A percentile compares a stretch with the other conserved stretches of the same genome.
phyloP scores from a whole-genome alignment of 164 flowering plant genomes.

The Paratinospora sagittata region DNA sequence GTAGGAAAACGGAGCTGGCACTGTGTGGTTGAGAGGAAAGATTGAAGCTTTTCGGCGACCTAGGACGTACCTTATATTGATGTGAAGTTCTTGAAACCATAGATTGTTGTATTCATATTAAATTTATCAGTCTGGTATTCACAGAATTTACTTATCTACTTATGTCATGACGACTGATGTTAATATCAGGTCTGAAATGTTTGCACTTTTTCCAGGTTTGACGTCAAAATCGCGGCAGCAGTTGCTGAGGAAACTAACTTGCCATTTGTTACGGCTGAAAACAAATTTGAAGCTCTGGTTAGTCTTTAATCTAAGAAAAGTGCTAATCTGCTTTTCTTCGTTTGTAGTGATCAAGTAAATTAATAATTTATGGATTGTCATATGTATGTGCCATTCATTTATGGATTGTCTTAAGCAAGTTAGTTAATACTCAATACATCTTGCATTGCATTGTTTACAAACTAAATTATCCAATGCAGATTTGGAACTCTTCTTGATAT shows the following conservation, averaged over 20 bases:
- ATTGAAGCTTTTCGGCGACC: no score
- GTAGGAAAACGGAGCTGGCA: no score
- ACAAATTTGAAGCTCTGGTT: conserved; percentile 99
- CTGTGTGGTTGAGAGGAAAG: no score
- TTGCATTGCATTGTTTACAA: neutral
- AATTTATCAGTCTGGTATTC: no score
- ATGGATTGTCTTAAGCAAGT: neutral
- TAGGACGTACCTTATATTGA: neutral
- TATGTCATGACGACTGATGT: neutral
- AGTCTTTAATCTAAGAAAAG: conserved; percentile 12
- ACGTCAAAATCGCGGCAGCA: conserved; percentile 92
- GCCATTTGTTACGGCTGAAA: conserved; percentile 95
- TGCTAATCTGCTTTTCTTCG: neutral
- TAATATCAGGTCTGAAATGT: conserved; percentile 6
- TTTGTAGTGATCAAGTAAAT: neutral
- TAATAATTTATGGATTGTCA: neutral
- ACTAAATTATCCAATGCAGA: neutral
- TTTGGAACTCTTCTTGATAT: neutral
- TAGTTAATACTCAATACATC: neutral
- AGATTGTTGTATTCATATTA: neutral
- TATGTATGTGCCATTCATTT: neutral
- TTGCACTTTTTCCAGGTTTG: conserved; percentile 59
- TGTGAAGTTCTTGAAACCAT: neutral
- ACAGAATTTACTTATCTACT: neutral
- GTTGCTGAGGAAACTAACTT: conserved; percentile 91